A percentile compares a stretch with the other conserved stretches of the same genome.
Conservation (phyloP, 768 basidiomycete genomes). For the Mycena albidolilacea region DNA sequence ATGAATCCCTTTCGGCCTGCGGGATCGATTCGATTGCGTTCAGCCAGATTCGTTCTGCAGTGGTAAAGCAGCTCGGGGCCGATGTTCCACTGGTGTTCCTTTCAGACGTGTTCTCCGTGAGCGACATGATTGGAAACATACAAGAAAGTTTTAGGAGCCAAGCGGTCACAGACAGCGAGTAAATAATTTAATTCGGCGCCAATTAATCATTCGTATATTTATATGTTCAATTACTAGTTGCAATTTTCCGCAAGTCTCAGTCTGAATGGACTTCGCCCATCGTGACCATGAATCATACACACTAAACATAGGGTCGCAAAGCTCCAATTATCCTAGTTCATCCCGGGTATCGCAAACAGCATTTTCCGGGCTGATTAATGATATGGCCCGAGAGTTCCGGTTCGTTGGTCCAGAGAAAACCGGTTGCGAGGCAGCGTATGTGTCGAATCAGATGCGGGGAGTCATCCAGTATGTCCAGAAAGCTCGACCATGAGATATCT, state of each 20-base stretch:
- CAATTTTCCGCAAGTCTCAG: too few species aligned
- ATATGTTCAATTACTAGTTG: too few species aligned
- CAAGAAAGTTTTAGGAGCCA: slow-evolving; percentile 10
- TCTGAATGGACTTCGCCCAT: too few species aligned
- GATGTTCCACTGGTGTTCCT: slow-evolving; percentile 52
- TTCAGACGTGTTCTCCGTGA: slow-evolving; percentile 49
- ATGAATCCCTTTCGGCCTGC: slow-evolving; percentile 47
- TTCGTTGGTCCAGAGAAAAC: background rate
- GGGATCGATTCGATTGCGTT: slow-evolving; percentile 55
- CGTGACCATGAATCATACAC: too few species aligned
- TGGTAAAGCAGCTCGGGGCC: slow-evolving; percentile 50
- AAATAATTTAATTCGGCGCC: too few species aligned
- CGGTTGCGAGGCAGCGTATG: background rate
- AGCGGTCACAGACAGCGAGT: too few species aligned
- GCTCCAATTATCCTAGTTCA: too few species aligned
- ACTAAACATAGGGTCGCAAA: too few species aligned
- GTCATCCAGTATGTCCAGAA: background rate
- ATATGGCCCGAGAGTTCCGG: background rate
- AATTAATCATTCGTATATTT: too few species aligned
- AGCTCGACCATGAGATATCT: too few species aligned
- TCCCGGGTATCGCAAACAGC: too few species aligned
- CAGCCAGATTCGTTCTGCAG: slow-evolving; percentile 51
- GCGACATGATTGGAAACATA: slow-evolving; percentile 50
- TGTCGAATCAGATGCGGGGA: background rate
- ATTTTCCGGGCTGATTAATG: too few species aligned